Evolutionary conservation across 305 asterid species (phyloP), one percentile per base, ranked within the genome.

Genomic region (Rubia balearica): DNA sequence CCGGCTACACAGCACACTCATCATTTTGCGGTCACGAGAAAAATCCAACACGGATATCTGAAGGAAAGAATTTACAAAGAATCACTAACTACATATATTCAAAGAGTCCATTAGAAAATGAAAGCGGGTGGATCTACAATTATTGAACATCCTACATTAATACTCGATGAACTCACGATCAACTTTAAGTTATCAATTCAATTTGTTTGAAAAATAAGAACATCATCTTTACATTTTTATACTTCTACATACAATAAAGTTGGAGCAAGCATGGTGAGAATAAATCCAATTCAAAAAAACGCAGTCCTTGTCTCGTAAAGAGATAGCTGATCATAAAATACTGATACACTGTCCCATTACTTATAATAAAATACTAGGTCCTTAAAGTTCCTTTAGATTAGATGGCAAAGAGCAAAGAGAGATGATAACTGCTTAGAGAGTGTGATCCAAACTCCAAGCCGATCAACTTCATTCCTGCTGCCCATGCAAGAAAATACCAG

Each of bases 21-120:
- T 95, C 99, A 95, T 88, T 79, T 95, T 95, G 67, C 99, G 94
- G 81, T 95, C 98, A 83, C 98, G 99, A 73, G 97, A 90, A 86
- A 95, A 95, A 75, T 95, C 99, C 87, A 95, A 80, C 68, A 81
- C 77, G 16, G 97, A 91, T 71, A 95, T 90, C 99, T 95, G 85
- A 81, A 81, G 68, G 82, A 24, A 13, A 67, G 51, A 74, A 27
- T 9, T 24, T 30, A 51, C 57, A 46, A 43, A 61, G 61, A 68
- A 74, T 69, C 59, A 75, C 33, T 69, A 14, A 22, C 40, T 38
- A 45, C 13, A 45, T 7, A n/a, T n/a, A 63, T 13, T 49, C 45
- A 56, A 51, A 68, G 2, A 4, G 70, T 66, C 11, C 30, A 41
- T 65, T 8, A 10, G 38, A 22, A 66, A 49, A 66, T 66, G 57